phyloP scores from a whole-genome alignment of 2,329 filamentous ascomycete genomes.

The Hymenoscyphus repandus region DNA sequence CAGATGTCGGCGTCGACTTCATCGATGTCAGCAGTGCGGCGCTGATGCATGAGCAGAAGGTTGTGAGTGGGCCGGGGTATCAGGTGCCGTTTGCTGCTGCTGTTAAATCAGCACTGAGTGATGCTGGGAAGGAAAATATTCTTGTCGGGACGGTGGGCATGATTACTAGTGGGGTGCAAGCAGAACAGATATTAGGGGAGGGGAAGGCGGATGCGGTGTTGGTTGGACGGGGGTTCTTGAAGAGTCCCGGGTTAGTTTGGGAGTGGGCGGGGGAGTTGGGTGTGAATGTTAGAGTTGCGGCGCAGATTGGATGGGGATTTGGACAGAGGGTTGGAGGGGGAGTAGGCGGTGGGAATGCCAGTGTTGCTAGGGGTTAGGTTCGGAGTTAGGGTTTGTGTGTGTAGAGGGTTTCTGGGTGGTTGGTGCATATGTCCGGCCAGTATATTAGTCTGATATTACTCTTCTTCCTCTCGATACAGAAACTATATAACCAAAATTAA shows the following conservation, averaged over 20 bases:
- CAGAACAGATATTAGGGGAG: constrained; percentile 42
- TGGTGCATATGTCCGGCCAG: too few species aligned
- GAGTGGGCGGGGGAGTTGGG: constrained; percentile 48
- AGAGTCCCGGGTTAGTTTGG: constrained; percentile 50
- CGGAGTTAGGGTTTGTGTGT: too few species aligned
- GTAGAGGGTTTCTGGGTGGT: too few species aligned
- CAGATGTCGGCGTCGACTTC: constrained; percentile 64
- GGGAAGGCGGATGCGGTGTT: constrained; percentile 42
- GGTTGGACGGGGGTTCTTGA: constrained; percentile 48
- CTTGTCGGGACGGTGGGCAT: constrained; percentile 41
- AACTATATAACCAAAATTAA: too few species aligned
- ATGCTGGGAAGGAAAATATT: constrained; percentile 44
- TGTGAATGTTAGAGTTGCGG: constrained; percentile 38
- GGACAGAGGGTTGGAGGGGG: constrained; percentile 9
- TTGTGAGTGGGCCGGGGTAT: constrained; percentile 56
- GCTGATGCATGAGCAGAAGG: constrained; percentile 52
- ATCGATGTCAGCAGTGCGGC: constrained; percentile 68
- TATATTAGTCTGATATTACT: too few species aligned
- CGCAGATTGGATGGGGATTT: constrained; percentile 50
- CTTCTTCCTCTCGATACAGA: too few species aligned
- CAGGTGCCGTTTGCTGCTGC: constrained; percentile 64
- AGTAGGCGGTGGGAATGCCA: constrained; percentile 2
- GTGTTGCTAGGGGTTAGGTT: constrained; percentile 9
- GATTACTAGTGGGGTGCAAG: constrained; percentile 38
- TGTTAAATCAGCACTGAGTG: constrained; percentile 64